Conservation (phyloP, 2,329 filamentous ascomycete genomes). For the Cercospora sp. region DNA sequence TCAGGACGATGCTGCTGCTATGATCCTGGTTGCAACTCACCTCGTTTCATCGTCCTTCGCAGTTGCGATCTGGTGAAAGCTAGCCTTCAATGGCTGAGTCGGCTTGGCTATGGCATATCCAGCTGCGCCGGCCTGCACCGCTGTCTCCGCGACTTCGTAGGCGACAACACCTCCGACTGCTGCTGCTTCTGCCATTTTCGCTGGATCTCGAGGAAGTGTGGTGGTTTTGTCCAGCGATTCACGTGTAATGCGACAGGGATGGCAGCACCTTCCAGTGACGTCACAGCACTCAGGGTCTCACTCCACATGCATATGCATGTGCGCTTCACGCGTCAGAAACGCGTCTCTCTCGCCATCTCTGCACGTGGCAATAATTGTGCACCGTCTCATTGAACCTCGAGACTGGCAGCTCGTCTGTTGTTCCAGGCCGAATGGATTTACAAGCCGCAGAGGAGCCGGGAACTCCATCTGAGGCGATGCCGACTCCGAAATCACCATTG, state of each 20-base stretch:
- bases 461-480: too few relatives aligned
- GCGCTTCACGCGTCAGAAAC: not conserved
- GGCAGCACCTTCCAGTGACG: not conserved
- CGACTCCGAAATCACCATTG: too few relatives aligned
- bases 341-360: not conserved
- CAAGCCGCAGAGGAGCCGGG: too few relatives aligned
- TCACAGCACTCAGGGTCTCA: not conserved
- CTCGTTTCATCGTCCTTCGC: constrained; percentile 39
- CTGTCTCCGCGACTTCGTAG: constrained; percentile 22
- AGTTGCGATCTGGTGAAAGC: constrained; percentile 45
- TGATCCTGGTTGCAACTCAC: constrained; percentile 14
- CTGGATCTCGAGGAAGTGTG: not conserved
- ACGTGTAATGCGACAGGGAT: not conserved
- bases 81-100: constrained; percentile 46
- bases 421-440: too few relatives aligned
- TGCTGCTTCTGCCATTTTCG: constrained; percentile 23
- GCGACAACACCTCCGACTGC: constrained; percentile 21
- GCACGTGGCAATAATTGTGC: too few relatives aligned
- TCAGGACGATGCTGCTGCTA: not conserved
- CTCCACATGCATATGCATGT: not conserved
- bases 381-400: not conserved
- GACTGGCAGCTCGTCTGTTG: too few relatives aligned
- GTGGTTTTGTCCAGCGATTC: not conserved
- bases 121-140: constrained; percentile 16
- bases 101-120: constrained; percentile 40